A percentile compares a stretch with the other conserved stretches of the same genome.
These are phyloP conservation scores for Backusella liffmaniae DNA, from an alignment of 192 early-diverging fungal species.

Conservation along the genomic window DNA sequence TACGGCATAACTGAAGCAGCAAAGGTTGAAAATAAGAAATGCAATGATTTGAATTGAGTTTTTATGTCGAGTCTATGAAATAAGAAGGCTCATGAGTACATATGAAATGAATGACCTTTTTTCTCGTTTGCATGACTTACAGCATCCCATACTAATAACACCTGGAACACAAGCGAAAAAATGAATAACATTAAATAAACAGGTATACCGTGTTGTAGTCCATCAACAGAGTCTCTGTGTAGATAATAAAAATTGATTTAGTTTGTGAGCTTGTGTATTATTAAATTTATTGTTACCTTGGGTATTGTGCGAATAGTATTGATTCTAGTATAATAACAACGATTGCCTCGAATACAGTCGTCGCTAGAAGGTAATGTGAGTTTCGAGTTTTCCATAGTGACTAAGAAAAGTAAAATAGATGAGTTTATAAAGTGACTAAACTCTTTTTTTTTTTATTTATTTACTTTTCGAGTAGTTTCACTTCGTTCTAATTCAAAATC, in stretches of 20 bases:
- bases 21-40: slow-evolving; percentile 68
- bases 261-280: not conserved
- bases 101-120: slow-evolving; percentile 1
- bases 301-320: slow-evolving; percentile 40
- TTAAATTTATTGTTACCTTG: slow-evolving; percentile 1
- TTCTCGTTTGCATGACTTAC: slow-evolving; percentile 43
- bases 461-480: not conserved
- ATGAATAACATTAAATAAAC: slow-evolving; percentile 76
- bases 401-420: slow-evolving; percentile 5
- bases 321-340: slow-evolving; percentile 56
- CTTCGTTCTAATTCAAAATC: slow-evolving; percentile 6
- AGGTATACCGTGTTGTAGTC: slow-evolving; percentile 47
- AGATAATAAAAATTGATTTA: slow-evolving; percentile 1
- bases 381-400: slow-evolving; percentile 23
- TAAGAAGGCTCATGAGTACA: not conserved
- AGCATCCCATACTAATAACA: slow-evolving; percentile 66
- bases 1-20: slow-evolving; percentile 62
- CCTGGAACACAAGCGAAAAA: slow-evolving; percentile 66
- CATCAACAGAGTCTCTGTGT: not conserved
- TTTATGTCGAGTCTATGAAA: slow-evolving; percentile 58
- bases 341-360: slow-evolving; percentile 51
- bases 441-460: not conserved
- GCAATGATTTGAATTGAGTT: slow-evolving; percentile 76
- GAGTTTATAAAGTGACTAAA: not conserved
- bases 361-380: slow-evolving; percentile 29